Conservation (phyloP, 2,329 filamentous ascomycete genomes). For the Penicillium sp. region DNA sequence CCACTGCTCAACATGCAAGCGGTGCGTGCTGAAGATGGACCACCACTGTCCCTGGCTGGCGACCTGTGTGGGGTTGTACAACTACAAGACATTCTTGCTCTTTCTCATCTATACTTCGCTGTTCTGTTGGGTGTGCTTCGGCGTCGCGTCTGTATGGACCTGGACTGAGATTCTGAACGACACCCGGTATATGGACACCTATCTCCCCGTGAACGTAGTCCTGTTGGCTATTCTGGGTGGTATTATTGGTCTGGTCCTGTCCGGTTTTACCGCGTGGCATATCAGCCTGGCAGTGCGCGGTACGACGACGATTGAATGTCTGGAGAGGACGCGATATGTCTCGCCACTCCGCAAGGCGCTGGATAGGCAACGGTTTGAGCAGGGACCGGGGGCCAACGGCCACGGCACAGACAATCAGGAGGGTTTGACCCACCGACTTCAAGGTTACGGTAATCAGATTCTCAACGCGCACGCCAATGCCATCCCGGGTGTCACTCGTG, state of each 20-base stretch:
- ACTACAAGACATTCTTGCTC: conserved; percentile 92
- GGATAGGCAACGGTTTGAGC: conserved; percentile 60
- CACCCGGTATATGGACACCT: conserved; percentile 66
- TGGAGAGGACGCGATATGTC: conserved; percentile 93
- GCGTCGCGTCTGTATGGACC: conserved; percentile 75
- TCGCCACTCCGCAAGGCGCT: conserved; percentile 71
- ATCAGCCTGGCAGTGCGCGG: conserved; percentile 73
- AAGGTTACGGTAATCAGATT: conserved; percentile 67
- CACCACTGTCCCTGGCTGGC: conserved; percentile 98
- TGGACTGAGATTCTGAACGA: conserved; percentile 76
- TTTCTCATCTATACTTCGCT: conserved; percentile 87
- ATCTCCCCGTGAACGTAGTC: conserved; percentile 88
- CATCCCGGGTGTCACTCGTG: conserved; percentile 72
- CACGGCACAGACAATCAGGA: conserved; percentile 32
- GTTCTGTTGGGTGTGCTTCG: conserved; percentile 79
- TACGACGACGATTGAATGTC: conserved; percentile 91
- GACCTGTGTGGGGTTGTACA: conserved; percentile 87
- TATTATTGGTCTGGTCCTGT: conserved; percentile 85
- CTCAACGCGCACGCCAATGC: conserved; percentile 79
- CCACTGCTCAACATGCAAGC: conserved; percentile 91
- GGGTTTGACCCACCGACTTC: conserved; percentile 46
- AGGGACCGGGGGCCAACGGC: conserved; percentile 39
- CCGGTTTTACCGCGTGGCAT: conserved; percentile 90
- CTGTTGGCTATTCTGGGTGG: conserved; percentile 81
- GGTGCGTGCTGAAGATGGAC: conserved; percentile 98